Evolutionary conservation across 768 basidiomycete species (phyloP).

Genomic region (Crassisporium funariophilum): DNA sequence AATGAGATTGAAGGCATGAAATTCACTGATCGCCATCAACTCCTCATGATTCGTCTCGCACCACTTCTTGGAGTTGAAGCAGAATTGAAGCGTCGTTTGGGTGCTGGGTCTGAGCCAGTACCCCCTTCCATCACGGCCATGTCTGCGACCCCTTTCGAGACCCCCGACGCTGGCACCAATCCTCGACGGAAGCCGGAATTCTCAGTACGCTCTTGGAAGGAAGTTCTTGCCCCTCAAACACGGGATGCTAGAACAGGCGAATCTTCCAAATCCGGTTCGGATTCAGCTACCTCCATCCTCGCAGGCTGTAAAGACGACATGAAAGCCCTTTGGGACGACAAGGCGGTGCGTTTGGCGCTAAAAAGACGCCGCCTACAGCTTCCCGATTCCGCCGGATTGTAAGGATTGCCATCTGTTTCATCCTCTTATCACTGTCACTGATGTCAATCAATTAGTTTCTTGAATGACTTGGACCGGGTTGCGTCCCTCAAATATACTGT

Average conservation of each 20-base stretch:
- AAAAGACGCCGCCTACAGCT: constrained; percentile 48
- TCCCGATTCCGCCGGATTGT: constrained; percentile 72
- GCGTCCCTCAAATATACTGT: constrained; percentile 62
- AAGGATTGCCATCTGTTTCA: constrained; percentile 26
- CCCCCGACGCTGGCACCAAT: constrained; percentile 25
- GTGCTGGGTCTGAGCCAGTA: constrained; percentile 43
- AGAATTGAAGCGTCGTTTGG: constrained; percentile 64
- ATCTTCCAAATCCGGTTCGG: constrained; percentile 15
- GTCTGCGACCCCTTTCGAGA: constrained; percentile 51
- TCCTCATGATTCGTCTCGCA: constrained; percentile 60
- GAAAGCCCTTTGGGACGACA: constrained; percentile 63
- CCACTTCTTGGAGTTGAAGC: constrained; percentile 63
- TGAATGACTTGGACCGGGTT: constrained; percentile 69
- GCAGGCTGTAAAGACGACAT: constrained; percentile 64
- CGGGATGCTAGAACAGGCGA: constrained; percentile 8
- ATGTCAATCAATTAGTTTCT: constrained; percentile 48
- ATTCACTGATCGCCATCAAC: constrained; percentile 54
- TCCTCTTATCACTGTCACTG: not conserved
- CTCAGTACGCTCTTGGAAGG: constrained; percentile 55
- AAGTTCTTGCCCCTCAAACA: constrained; percentile 38
- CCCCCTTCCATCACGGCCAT: constrained; percentile 32
- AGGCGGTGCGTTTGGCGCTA: constrained; percentile 50
- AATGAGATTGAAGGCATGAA: constrained; percentile 30
- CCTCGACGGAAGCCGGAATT: constrained; percentile 44
- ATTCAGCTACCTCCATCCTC: constrained; percentile 51